Evolutionary conservation across 495 filamentous ascomycete species (phyloP).

Genomic region (Trichocladium uniseriatum): DNA sequence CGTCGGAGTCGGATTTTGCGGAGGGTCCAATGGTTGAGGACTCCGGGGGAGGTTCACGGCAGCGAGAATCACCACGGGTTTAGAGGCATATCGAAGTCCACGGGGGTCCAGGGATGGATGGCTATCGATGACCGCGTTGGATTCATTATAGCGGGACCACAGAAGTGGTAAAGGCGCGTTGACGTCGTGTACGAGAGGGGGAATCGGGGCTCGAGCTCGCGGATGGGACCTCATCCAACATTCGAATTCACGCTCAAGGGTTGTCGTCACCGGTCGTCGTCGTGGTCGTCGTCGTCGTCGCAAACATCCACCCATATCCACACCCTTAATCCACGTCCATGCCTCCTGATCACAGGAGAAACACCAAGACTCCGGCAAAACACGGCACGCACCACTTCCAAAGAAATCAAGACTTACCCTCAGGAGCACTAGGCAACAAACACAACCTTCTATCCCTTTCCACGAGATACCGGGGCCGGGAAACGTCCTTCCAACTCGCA

Average conservation of each 20-base stretch:
- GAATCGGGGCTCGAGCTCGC: background rate
- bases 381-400: background rate
- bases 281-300: too few relatives aligned
- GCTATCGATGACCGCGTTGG: background rate
- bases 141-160: background rate
- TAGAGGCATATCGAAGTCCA: background rate
- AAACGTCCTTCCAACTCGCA: background rate
- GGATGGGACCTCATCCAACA: background rate
- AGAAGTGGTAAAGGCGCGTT: too few relatives aligned
- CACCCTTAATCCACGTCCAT: background rate
- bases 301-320: background rate
- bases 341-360: background rate
- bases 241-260: background rate
- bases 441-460: constrained; percentile 3
- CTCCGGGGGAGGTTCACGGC: background rate
- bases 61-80: background rate
- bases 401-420: constrained; percentile 11
- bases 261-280: too few relatives aligned
- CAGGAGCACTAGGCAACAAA: constrained; percentile 8
- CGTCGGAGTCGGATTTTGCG: too few relatives aligned
- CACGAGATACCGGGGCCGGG: background rate
- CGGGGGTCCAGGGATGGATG: background rate
- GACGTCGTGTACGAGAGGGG: background rate
- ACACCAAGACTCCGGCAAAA: background rate
- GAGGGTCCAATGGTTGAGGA: background rate